A percentile compares a stretch with the other conserved stretches of the same genome.
Evolutionary conservation across 306 rosid species (phyloP).

Genomic region (Trifolium dubium): DNA sequence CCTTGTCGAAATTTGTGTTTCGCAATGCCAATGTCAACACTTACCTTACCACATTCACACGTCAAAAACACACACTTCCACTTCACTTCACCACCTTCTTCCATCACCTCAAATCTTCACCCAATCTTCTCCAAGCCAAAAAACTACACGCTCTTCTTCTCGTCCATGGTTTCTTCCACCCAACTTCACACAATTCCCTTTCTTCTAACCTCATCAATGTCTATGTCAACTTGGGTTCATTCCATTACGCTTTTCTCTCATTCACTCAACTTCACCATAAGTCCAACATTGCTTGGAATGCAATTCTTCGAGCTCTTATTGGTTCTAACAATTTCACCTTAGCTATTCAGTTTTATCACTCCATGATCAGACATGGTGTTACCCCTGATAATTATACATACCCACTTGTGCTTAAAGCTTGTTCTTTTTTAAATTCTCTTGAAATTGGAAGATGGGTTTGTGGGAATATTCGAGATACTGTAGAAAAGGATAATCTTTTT

Average conservation of each 20-base stretch:
- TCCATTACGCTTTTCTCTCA: constrained; percentile 39
- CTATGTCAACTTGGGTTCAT: constrained; percentile 47
- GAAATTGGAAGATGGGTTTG: constrained; percentile 47
- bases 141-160: constrained; percentile 49
- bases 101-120: constrained; percentile 50
- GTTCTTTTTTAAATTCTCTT: constrained; percentile 49
- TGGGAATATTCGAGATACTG: not conserved
- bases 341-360: constrained; percentile 42
- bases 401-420: constrained; percentile 57
- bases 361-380: constrained; percentile 44
- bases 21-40: not conserved
- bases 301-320: constrained; percentile 47
- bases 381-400: constrained; percentile 53
- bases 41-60: constrained; percentile 7
- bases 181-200: constrained; percentile 23
- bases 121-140: constrained; percentile 45
- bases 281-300: constrained; percentile 49
- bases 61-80: constrained; percentile 32
- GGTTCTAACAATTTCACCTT: constrained; percentile 24
- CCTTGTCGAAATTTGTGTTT: constrained; percentile 1
- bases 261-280: constrained; percentile 44
- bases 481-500: constrained; percentile 36
- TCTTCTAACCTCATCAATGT: constrained; percentile 47
- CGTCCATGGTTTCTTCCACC: constrained; percentile 51
- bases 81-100: constrained; percentile 30